Percentiles rank a stretch among this genome's conserved stretches.
Conservation (phyloP, 371 early-diverging fungal genomes). For the Nematocida displodere region DNA sequence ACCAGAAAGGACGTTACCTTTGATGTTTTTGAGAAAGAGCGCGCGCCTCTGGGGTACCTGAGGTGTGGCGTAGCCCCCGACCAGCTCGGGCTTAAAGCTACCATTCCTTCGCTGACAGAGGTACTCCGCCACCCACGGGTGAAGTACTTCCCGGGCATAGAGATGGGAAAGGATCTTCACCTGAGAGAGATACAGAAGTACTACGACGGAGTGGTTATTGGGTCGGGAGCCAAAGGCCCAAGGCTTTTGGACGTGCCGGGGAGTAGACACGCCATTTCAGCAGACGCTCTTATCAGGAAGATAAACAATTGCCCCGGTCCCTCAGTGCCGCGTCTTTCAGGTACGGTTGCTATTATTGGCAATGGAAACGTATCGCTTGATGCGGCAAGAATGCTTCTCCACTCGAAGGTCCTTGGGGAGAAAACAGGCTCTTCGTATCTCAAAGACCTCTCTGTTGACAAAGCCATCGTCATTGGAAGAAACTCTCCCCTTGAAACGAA, state of each 20-base stretch:
- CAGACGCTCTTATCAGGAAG: neutral
- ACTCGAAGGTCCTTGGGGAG: slow-evolving; percentile 61
- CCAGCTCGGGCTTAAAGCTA: slow-evolving; percentile 86
- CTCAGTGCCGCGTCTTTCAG: neutral
- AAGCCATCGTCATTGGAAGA: slow-evolving; percentile 34
- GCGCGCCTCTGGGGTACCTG: slow-evolving; percentile 81
- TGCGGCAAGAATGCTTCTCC: slow-evolving; percentile 77
- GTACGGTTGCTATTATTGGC: slow-evolving; percentile 69
- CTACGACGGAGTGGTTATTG: slow-evolving; percentile 75
- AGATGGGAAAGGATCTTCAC: slow-evolving; percentile 64
- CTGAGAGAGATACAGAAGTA: slow-evolving; percentile 67
- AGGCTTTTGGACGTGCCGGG: slow-evolving; percentile 70
- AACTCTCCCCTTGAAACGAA: slow-evolving; percentile 1
- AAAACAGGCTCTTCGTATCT: neutral
- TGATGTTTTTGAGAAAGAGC: slow-evolving; percentile 76
- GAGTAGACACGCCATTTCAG: slow-evolving; percentile 59
- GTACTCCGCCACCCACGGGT: slow-evolving; percentile 70
- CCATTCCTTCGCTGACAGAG: slow-evolving; percentile 19
- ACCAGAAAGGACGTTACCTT: slow-evolving; percentile 60
- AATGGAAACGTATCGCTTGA: slow-evolving; percentile 91
- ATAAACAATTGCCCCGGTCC: neutral
- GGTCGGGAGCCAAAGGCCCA: slow-evolving; percentile 76
- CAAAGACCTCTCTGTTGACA: neutral
- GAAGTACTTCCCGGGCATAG: slow-evolving; percentile 71
- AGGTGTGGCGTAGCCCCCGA: slow-evolving; percentile 94